These are phyloP conservation scores for Oryza punctata DNA, from an alignment of 176 grass and related monocot species.

Conservation along the genomic window DNA sequence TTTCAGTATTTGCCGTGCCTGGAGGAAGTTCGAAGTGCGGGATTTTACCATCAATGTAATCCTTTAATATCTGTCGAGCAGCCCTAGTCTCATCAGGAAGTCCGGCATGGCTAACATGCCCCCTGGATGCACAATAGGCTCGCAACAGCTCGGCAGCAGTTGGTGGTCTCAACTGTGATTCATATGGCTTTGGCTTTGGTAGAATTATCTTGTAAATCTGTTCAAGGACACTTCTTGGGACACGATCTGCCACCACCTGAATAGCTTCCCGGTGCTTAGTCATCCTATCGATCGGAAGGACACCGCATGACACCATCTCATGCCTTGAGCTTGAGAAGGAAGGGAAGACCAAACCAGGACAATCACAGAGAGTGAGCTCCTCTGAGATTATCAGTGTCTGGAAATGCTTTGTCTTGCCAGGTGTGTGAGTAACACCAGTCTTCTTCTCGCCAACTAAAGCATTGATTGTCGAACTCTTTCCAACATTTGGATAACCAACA, in stretches of 20 bases:
- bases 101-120: constrained; percentile 77
- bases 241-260: constrained; percentile 77
- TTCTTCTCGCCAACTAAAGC: constrained; percentile 84
- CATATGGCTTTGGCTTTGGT: constrained; percentile 74
- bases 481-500: constrained; percentile 98
- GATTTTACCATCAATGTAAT: constrained; percentile 92
- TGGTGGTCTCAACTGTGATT: constrained; percentile 59
- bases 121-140: constrained; percentile 73
- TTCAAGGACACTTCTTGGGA: constrained; percentile 60
- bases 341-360: constrained; percentile 93
- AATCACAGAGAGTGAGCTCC: constrained; percentile 84
- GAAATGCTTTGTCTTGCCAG: constrained; percentile 98
- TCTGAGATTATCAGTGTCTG: constrained; percentile 93
- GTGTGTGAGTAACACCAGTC: constrained; percentile 90
- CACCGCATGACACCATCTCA: constrained; percentile 95
- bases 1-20: neutral
- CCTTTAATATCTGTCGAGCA: constrained; percentile 83
- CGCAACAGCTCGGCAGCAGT: constrained; percentile 70
- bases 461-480: constrained; percentile 98
- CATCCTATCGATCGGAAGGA: constrained; percentile 87
- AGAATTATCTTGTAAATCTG: constrained; percentile 74
- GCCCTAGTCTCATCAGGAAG: constrained; percentile 82
- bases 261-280: constrained; percentile 76
- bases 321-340: constrained; percentile 95
- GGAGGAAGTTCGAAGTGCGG: constrained; percentile 87